phyloP scores from a whole-genome alignment of 1,139 yeast genomes.

The Taphrina deformans region DNA sequence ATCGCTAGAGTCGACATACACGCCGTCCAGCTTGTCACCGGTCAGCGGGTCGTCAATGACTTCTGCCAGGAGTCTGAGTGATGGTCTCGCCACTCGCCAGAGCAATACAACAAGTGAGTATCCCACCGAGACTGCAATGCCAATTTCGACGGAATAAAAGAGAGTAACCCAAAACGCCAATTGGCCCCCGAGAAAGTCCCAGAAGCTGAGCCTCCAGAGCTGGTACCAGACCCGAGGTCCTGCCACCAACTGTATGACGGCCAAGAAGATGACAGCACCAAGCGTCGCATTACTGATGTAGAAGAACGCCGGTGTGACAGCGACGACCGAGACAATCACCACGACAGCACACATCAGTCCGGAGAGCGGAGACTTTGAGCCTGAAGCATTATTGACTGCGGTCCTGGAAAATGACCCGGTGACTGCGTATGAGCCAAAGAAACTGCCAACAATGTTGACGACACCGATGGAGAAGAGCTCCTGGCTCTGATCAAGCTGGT shows the following conservation, averaged over 20 bases:
- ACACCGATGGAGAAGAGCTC: slow-evolving; percentile 93
- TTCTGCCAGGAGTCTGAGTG: slow-evolving; percentile 11
- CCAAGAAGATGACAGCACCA: slow-evolving; percentile 57
- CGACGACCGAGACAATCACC: slow-evolving; percentile 80
- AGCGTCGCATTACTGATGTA: slow-evolving; percentile 90
- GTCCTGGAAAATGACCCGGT: slow-evolving; percentile 95
- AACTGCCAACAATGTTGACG: slow-evolving; percentile 83
- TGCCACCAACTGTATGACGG: slow-evolving; percentile 82
- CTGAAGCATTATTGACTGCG: slow-evolving; percentile 90
- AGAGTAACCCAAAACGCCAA: slow-evolving; percentile 74
- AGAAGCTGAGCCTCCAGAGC: slow-evolving; percentile 72
- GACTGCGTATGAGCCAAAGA: slow-evolving; percentile 90
- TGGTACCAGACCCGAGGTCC: slow-evolving; percentile 68
- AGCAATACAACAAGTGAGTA: slow-evolving; percentile 76
- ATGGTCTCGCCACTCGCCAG: slow-evolving; percentile 72
- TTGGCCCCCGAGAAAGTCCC: slow-evolving; percentile 71
- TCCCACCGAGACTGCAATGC: slow-evolving; percentile 84
- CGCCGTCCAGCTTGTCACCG: slow-evolving; percentile 4
- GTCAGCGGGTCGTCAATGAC: slow-evolving; percentile 21
- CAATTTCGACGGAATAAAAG: slow-evolving; percentile 78
- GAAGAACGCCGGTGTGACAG: slow-evolving; percentile 76
- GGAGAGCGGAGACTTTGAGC: slow-evolving; percentile 90
- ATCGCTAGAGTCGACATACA: slow-evolving; percentile 16
- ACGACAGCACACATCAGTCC: slow-evolving; percentile 88
- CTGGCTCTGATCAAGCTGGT: slow-evolving; percentile 78